phyloP scores from a whole-genome alignment of 2,329 filamentous ascomycete genomes.

The Hypoxylon rubiginosum region DNA sequence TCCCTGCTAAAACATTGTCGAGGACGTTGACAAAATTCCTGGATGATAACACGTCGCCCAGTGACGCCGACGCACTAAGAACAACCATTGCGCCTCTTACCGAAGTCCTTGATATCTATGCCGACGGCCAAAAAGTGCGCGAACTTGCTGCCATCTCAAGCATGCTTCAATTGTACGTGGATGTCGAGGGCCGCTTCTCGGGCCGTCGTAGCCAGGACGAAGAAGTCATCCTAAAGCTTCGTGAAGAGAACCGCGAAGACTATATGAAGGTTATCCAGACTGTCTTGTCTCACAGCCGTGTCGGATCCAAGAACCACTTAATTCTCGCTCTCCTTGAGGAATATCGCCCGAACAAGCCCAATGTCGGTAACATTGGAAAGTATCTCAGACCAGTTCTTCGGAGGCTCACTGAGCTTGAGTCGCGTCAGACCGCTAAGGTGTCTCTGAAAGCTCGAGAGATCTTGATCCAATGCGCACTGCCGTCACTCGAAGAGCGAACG shows the following conservation, averaged over 20 bases:
- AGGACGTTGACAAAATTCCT: constrained; percentile 91
- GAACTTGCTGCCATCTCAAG: constrained; percentile 86
- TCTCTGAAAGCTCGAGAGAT: constrained; percentile 97
- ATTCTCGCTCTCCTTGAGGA: constrained; percentile 91
- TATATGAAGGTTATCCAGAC: constrained; percentile 86
- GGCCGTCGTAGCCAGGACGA: constrained; percentile 88
- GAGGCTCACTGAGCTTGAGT: constrained; percentile 91
- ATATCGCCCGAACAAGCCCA: constrained; percentile 94
- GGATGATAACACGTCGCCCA: constrained; percentile 82
- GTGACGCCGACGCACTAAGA: constrained; percentile 81
- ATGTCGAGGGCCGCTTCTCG: constrained; percentile 89
- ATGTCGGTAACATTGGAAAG: constrained; percentile 88
- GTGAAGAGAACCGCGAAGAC: constrained; percentile 97
- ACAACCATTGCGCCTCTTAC: constrained; percentile 80
- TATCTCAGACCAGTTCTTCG: constrained; percentile 86
- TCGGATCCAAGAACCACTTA: constrained; percentile 93
- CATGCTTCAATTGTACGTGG: constrained; percentile 84
- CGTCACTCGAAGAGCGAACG: constrained; percentile 93
- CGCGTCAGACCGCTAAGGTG: constrained; percentile 88
- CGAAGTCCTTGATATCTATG: constrained; percentile 82
- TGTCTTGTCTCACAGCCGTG: constrained; percentile 92
- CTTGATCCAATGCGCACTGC: constrained; percentile 95
- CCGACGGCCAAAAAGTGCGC: constrained; percentile 89
- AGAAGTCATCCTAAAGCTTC: constrained; percentile 90
- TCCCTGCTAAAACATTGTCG: constrained; percentile 88